Conservation (phyloP, 225 moss, liverwort and hornwort genomes). For the Asterella californica region DNA sequence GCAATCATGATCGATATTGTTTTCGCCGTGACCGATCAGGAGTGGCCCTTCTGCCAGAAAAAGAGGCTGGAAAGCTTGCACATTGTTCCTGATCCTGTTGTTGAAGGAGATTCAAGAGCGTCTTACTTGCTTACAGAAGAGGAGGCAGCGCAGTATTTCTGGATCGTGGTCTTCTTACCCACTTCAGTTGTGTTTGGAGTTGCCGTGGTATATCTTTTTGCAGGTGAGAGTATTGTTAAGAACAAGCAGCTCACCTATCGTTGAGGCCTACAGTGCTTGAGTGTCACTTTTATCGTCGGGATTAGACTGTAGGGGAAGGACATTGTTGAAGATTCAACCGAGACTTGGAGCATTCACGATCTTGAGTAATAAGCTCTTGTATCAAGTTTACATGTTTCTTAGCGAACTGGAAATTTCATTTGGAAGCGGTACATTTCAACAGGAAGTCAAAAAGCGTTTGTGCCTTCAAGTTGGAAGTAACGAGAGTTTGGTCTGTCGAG, state of each 20-base stretch:
- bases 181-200: slow-evolving; percentile 65
- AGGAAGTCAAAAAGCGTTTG: too few relatives aligned
- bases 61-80: slow-evolving; percentile 46
- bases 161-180: slow-evolving; percentile 83
- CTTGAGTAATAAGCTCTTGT: not conserved
- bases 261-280: not conserved
- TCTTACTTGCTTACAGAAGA: slow-evolving; percentile 69
- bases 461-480: too few relatives aligned
- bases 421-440: too few relatives aligned
- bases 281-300: not conserved
- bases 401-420: not conserved
- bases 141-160: slow-evolving; percentile 74
- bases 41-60: slow-evolving; percentile 76
- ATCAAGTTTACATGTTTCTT: not conserved
- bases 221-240: slow-evolving; percentile 43
- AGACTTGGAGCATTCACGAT: not conserved
- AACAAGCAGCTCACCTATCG: not conserved
- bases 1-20: slow-evolving; percentile 77
- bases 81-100: slow-evolving; percentile 17
- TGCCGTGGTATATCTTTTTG: slow-evolving; percentile 74
- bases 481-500: too few relatives aligned
- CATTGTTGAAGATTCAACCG: not conserved
- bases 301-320: not conserved
- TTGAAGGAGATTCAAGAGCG: slow-evolving; percentile 32
- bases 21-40: slow-evolving; percentile 63